Conservation (phyloP, 305 asterid species). For the Solanum aculeatissimum region DNA sequence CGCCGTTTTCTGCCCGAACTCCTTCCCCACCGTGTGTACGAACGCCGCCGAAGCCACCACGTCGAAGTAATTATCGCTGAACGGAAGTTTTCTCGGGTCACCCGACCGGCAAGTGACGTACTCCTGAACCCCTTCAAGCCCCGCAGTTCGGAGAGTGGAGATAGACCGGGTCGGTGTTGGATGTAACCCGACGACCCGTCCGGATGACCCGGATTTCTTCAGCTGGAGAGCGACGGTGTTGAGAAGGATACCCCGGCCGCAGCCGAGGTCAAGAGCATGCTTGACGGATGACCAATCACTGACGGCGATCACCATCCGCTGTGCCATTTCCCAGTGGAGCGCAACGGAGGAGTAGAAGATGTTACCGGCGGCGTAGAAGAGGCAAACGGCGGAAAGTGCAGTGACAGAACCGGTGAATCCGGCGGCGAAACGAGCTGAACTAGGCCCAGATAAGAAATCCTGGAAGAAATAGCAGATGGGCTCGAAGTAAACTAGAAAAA, state of each 20-base stretch:
- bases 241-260: constrained; percentile 87
- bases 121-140: constrained; percentile 83
- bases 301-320: constrained; percentile 72
- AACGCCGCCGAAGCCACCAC: constrained; percentile 93
- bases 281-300: constrained; percentile 91
- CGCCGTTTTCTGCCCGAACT: constrained; percentile 66
- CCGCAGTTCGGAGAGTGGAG: constrained; percentile 63
- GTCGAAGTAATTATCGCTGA: constrained; percentile 74
- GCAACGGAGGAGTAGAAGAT: constrained; percentile 83
- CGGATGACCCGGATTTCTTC: constrained; percentile 84
- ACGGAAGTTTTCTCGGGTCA: constrained; percentile 78
- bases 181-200: constrained; percentile 80
- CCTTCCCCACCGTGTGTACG: constrained; percentile 88
- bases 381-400: constrained; percentile 80
- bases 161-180: constrained; percentile 27
- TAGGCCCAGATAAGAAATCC: constrained; percentile 55
- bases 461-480: constrained; percentile 50
- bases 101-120: constrained; percentile 97
- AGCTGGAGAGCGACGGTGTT: constrained; percentile 94
- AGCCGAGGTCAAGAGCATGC: constrained; percentile 91
- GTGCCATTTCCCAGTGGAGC: constrained; percentile 93
- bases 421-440: constrained; percentile 65
- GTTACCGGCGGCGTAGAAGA: constrained; percentile 72
- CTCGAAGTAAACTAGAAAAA: constrained; percentile 74
- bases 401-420: constrained; percentile 92